Conservation (phyloP, 768 basidiomycete genomes). For the Neoboletus subvelutipes region DNA sequence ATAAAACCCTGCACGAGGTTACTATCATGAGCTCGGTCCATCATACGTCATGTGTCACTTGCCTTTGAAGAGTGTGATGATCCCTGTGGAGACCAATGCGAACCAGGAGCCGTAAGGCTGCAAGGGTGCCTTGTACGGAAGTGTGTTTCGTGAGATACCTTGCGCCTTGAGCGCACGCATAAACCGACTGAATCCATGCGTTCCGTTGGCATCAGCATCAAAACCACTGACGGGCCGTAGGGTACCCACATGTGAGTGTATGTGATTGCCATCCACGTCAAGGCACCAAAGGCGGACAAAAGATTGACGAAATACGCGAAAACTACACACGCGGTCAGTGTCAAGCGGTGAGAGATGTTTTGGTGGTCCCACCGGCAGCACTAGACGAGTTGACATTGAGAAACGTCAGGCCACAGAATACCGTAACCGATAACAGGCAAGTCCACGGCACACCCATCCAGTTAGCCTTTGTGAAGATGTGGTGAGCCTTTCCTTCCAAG, state of each 20-base stretch:
- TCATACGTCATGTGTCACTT: constrained; percentile 1
- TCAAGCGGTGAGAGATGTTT: not conserved
- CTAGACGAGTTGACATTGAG: constrained; percentile 55
- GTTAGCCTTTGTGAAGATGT: constrained; percentile 43
- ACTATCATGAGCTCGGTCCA: not conserved
- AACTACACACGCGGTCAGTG: constrained; percentile 12
- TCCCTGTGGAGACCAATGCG: constrained; percentile 49
- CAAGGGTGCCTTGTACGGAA: constrained; percentile 38
- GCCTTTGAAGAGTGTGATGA: constrained; percentile 64
- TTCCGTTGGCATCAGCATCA: constrained; percentile 15
- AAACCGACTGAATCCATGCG: constrained; percentile 39
- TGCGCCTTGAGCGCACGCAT: constrained; percentile 47
- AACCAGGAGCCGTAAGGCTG: constrained; percentile 59
- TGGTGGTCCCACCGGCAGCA: constrained; percentile 42
- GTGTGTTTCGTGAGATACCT: constrained; percentile 41
- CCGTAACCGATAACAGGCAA: constrained; percentile 40
- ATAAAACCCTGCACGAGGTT: constrained; percentile 32
- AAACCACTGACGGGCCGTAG: not conserved
- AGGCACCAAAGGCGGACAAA: constrained; percentile 36
- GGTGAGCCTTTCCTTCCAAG: constrained; percentile 51
- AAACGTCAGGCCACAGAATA: constrained; percentile 58
- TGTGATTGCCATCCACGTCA: constrained; percentile 46
- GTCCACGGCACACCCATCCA: constrained; percentile 45
- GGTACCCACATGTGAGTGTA: constrained; percentile 57
- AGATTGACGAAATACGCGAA: constrained; percentile 42